Base-by-base conservation (phyloP, 1,284 basidiomycete species). In the Meripilus lineatus region DNA sequence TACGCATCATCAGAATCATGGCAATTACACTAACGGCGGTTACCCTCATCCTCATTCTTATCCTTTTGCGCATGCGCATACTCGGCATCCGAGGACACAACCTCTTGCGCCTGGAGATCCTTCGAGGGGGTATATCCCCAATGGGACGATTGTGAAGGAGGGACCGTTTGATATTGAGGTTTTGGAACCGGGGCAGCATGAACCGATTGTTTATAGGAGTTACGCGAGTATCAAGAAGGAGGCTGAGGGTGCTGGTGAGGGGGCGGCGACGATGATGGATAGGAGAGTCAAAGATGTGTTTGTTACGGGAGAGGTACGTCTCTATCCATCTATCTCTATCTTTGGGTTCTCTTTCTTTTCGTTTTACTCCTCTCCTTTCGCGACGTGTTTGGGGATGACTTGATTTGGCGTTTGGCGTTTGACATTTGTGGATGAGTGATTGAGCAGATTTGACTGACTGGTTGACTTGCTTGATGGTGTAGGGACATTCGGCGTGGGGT, bases 401-500 rank as follows among this genome's bases (percentile, higher is more conserved):
- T n/a, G n/a, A n/a, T n/a, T n/a, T n/a, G n/a, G n/a, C n/a, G n/a
- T n/a, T n/a, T n/a, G n/a, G n/a, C n/a, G n/a, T n/a, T n/a, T n/a
- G n/a, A n/a, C n/a, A n/a, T n/a, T n/a, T n/a, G n/a, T n/a, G n/a
- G n/a, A n/a, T n/a, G n/a, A n/a, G n/a, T n/a, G n/a, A n/a, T n/a
- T n/a, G n/a, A n/a, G n/a, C n/a, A n/a, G n/a, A n/a, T n/a, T n/a
- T n/a, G n/a, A n/a, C n/a, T n/a, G n/a, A n/a, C n/a, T n/a, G n/a
- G n/a, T n/a, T n/a, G n/a, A n/a, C n/a, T n/a, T n/a, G n/a, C n/a
- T n/a, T n/a, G n/a, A n/a, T n/a, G n/a, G n/a, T n/a, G 5, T 49
- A 87, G 81, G 86, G 85, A 8, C 86, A 89, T 59, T 89, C 86
- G 3, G 77, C 84, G 21, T 89, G 85, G 86, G 85, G 85, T 17